These are phyloP conservation scores for Aspergillus fructus DNA, from an alignment of 2,329 filamentous ascomycete genomes.

Conservation along the genomic window DNA sequence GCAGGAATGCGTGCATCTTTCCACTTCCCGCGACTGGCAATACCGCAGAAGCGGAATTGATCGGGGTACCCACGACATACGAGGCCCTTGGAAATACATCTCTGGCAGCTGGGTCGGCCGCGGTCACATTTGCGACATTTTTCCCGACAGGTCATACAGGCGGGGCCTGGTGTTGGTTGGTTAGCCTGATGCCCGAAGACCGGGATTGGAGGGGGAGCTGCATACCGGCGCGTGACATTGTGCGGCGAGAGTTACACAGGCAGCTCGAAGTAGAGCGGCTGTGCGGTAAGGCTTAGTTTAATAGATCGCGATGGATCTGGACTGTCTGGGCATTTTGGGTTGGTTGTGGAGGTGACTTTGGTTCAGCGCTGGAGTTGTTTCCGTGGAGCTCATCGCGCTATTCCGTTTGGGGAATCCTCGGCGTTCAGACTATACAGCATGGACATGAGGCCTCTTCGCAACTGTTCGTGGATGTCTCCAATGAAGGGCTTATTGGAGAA, in stretches of 20 bases:
- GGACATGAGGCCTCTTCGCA: too few species aligned
- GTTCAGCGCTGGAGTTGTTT: background rate
- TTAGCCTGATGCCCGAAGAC: background rate
- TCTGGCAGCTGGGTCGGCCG: slow-evolving; percentile 28
- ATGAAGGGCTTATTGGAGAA: too few species aligned
- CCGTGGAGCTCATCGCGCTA: background rate
- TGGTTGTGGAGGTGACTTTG: background rate
- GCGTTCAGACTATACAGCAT: too few species aligned
- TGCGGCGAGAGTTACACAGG: background rate
- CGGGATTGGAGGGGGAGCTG: background rate
- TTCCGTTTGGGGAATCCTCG: background rate
- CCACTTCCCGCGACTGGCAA: slow-evolving; percentile 33
- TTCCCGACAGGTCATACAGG: slow-evolving; percentile 34
- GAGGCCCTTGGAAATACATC: slow-evolving; percentile 31
- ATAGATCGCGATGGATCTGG: background rate
- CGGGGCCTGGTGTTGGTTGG: slow-evolving; percentile 22
- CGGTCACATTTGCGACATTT: slow-evolving; percentile 35
- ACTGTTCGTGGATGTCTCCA: too few species aligned
- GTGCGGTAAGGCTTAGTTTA: too few species aligned
- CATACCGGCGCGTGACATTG: background rate
- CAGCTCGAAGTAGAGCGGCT: background rate
- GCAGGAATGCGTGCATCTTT: slow-evolving; percentile 25
- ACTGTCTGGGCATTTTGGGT: background rate
- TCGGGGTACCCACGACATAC: slow-evolving; percentile 33
- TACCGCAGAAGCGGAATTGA: slow-evolving; percentile 32